phyloP scores from a whole-genome alignment of 768 basidiomycete genomes.

The Phanerodontia chrysosporium region DNA sequence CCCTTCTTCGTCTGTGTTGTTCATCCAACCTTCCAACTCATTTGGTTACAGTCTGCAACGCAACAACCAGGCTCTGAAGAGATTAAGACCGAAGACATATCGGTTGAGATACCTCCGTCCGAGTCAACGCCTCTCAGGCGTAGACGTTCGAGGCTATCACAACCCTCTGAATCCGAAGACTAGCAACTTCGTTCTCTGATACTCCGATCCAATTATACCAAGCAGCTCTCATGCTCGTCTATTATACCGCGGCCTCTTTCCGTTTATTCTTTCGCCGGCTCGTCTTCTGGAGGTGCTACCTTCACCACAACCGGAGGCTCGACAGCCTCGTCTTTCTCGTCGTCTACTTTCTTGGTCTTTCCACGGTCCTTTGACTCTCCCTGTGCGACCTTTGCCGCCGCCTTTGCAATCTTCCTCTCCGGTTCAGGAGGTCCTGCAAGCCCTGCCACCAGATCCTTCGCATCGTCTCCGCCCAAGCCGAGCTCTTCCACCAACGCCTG shows the following conservation, averaged over 20 bases:
- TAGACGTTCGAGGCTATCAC: conserved; percentile 10
- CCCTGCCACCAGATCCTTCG: conserved; percentile 68
- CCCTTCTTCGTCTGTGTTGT: too few relatives aligned
- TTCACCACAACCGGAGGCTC: conserved; percentile 3
- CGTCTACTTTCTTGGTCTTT: conserved; percentile 1
- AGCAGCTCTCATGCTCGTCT: neutral
- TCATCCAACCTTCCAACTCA: too few relatives aligned
- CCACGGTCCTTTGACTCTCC: conserved; percentile 2
- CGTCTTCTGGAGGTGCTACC: neutral
- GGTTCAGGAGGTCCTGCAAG: conserved; percentile 32
- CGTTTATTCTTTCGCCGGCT: neutral
- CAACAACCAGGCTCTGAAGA: neutral
- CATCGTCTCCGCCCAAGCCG: conserved; percentile 74
- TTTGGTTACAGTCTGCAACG: neutral
- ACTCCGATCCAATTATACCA: neutral
- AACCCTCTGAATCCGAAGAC: conserved; percentile 7
- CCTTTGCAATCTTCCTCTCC: conserved; percentile 7
- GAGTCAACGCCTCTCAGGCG: conserved; percentile 9
- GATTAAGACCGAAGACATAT: conserved; percentile 8
- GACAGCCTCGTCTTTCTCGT: conserved; percentile 2
- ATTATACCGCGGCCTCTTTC: too few relatives aligned
- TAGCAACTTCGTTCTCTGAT: neutral
- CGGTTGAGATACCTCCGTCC: neutral
- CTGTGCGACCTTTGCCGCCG: neutral
- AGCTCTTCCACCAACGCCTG: conserved; percentile 66